Percentiles rank a stretch among this genome's conserved stretches.
phyloP scores from a whole-genome alignment of 148 eudicot species.

The Dianthus caryophyllus region DNA sequence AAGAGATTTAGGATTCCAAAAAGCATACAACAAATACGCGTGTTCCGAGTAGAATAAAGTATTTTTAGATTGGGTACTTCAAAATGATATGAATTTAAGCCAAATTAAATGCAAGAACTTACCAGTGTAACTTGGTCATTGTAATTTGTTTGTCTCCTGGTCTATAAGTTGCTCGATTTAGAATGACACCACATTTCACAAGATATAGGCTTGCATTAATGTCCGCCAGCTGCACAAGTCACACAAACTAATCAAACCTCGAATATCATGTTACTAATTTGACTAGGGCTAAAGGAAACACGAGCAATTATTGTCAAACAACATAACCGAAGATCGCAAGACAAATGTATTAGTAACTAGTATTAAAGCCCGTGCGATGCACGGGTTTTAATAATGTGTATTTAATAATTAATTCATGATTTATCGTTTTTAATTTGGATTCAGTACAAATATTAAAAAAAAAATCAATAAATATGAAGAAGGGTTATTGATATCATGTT shows the following conservation, averaged over 20 bases:
- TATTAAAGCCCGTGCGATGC: too few species aligned
- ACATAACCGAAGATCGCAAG: not conserved
- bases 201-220: slow-evolving; percentile 98
- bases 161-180: slow-evolving; percentile 75
- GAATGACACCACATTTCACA: slow-evolving; percentile 82
- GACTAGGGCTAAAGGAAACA: not conserved
- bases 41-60: too few species aligned
- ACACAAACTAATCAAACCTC: slow-evolving; percentile 21
- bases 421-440: too few species aligned
- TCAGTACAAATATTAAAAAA: too few species aligned
- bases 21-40: too few species aligned
- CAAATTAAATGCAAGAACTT: slow-evolving; percentile 24
- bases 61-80: too few species aligned
- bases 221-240: slow-evolving; percentile 74
- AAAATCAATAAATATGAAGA: too few species aligned
- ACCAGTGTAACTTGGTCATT: slow-evolving; percentile 95
- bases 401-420: too few species aligned
- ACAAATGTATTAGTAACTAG: not conserved
- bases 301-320: not conserved
- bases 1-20: too few species aligned
- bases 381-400: too few species aligned
- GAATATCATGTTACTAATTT: slow-evolving; percentile 5
- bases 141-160: slow-evolving; percentile 88
- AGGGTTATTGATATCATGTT: too few species aligned
- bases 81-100: too few species aligned